Evolutionary conservation across 805 yeast species (phyloP).

Genomic region (Yamadazyma sp.): DNA sequence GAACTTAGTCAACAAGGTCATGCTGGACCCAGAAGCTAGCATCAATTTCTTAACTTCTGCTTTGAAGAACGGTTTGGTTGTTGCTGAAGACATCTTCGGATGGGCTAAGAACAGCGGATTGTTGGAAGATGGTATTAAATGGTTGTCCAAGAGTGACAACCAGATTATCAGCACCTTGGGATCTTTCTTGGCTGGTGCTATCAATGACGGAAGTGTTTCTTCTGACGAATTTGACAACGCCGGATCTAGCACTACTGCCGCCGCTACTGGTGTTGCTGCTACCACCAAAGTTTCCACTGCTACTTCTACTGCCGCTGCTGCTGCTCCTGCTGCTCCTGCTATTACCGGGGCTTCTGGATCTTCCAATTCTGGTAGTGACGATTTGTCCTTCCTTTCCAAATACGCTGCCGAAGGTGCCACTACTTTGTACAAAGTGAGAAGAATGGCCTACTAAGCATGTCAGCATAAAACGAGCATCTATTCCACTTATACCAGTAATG

Average conservation of each 20-base stretch:
- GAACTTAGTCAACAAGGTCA: slow-evolving; percentile 31
- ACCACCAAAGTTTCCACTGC: slow-evolving; percentile 19
- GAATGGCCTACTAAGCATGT: slow-evolving; percentile 23
- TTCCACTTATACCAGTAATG: slow-evolving; percentile 5
- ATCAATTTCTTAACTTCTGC: slow-evolving; percentile 33
- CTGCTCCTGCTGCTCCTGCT: slow-evolving; percentile 17
- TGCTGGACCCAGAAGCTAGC: slow-evolving; percentile 37
- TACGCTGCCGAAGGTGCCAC: slow-evolving; percentile 20
- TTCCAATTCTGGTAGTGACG: slow-evolving; percentile 13
- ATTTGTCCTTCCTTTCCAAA: slow-evolving; percentile 17
- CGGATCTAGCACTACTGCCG: slow-evolving; percentile 18
- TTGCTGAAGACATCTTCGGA: slow-evolving; percentile 32
- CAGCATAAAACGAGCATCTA: slow-evolving; percentile 6
- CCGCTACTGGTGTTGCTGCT: slow-evolving; percentile 14
- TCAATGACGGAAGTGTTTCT: slow-evolving; percentile 27
- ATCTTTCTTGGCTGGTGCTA: slow-evolving; percentile 25
- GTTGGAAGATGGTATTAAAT: slow-evolving; percentile 26
- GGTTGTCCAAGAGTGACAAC: slow-evolving; percentile 26
- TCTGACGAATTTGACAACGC: slow-evolving; percentile 15
- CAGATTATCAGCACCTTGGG: slow-evolving; percentile 17
- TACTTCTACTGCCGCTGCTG: slow-evolving; percentile 15
- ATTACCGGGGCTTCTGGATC: slow-evolving; percentile 15
- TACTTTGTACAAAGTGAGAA: slow-evolving; percentile 23
- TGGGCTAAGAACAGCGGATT: slow-evolving; percentile 42
- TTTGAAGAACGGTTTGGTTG: slow-evolving; percentile 32